Percentiles rank a stretch among this genome's conserved stretches.
These are phyloP conservation scores for Cudoniella acicularis DNA, from an alignment of 495 filamentous ascomycete genomes.

Conservation along the genomic window DNA sequence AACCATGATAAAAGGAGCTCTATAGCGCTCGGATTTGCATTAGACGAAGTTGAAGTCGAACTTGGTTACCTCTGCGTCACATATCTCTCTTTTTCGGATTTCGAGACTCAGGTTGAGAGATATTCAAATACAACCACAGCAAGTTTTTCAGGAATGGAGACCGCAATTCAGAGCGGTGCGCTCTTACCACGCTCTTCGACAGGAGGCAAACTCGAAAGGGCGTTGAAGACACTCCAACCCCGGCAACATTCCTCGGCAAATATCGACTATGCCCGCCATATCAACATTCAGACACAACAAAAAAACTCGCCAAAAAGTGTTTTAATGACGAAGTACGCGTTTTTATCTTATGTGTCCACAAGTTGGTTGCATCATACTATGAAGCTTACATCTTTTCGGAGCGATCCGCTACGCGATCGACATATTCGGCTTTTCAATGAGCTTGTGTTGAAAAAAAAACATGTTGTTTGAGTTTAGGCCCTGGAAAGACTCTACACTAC, in stretches of 20 bases:
- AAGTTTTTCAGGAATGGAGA: not conserved
- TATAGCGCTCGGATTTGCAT: slow-evolving; percentile 7
- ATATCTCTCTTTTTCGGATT: slow-evolving; percentile 34
- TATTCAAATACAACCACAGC: not conserved
- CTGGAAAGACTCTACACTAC: not conserved
- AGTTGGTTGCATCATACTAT: slow-evolving; percentile 4
- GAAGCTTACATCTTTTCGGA: not conserved
- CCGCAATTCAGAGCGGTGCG: not conserved
- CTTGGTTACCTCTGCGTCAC: slow-evolving; percentile 31
- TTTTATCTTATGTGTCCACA: not conserved
- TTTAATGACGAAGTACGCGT: not conserved
- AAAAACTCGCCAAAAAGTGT: not conserved
- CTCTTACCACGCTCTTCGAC: not conserved
- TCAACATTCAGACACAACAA: not conserved
- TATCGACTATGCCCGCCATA: not conserved
- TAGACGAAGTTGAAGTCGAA: not conserved
- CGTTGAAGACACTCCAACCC: too few relatives aligned
- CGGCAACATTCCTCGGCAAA: too few relatives aligned
- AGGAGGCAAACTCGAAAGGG: too few relatives aligned
- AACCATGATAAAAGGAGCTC: not conserved
- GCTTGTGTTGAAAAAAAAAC: not conserved
- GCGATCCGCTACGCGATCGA: not conserved
- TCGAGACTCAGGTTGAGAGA: slow-evolving; percentile 18
- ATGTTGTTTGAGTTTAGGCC: not conserved
- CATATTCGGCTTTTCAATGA: not conserved